Base-by-base conservation (phyloP, 2,329 filamentous ascomycete genomes). In the Triangularia setosa region DNA sequence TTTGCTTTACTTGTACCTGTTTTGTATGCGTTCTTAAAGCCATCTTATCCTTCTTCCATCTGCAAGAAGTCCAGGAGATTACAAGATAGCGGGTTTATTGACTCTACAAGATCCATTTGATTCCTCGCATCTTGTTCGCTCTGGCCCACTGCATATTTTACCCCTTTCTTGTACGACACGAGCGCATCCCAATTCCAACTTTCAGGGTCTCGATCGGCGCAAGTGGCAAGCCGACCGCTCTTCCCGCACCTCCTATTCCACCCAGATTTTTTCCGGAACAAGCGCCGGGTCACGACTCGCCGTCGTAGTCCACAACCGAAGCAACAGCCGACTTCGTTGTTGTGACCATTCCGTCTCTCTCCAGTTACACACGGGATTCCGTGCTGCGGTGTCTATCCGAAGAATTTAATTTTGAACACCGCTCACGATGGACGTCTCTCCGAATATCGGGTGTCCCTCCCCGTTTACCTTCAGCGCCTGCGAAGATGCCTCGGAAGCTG, bases 401-500 rank as follows among this genome's bases (percentile, higher is more conserved):
- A 23, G 33, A 52, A 21, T 58, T 25, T 23, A 14, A 12, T 58
- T 11, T 52, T 21, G 28, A 7, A 14, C 30, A 14, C 27, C 30
- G 35, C 30, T 25, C 64, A 58, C 55, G 60, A 70, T 70, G 68
- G 66, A 71, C 60, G 64, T 64, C 18, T 64, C 65, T 27, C 58
- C 67, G 60, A 70, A 67, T 60, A 66, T 72, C 67, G 67, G 68
- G 25, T 71, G 69, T 58, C 60, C 65, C 23, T 44, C 65, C 53
- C 64, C 68, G 1, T 71, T 71, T 40, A 61, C 67, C 11, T 71
- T 70, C 65, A 56, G 54, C 60, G 55, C 68, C 30, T 69, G 64
- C 58, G 73, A 76, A 67, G 77, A 78, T 54, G 69, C 71, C 25
- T 23, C 72, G 4, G 73, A 75, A 12, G 78, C 55, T 16, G 27